phyloP scores from a whole-genome alignment of 2,329 filamentous ascomycete genomes.

The Xylariaceae sp. region DNA sequence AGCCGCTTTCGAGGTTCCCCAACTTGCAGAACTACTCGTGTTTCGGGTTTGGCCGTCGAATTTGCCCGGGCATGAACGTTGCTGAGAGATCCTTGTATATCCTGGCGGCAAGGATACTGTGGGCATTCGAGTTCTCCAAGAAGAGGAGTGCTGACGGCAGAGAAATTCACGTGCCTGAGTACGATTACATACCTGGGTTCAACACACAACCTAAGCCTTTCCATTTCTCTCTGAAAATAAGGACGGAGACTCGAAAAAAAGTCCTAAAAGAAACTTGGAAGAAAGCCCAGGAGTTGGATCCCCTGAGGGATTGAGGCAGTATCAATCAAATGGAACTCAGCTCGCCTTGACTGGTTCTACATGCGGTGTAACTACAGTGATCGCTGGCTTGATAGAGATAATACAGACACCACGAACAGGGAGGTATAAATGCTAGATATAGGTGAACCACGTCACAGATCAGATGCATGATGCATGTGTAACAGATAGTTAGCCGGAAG shows the following conservation, averaged over 20 bases:
- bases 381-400: too few relatives aligned
- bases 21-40: constrained; percentile 28
- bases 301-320: neutral
- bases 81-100: constrained; percentile 31
- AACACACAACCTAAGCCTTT: neutral
- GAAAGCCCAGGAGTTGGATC: neutral
- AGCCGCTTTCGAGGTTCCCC: neutral
- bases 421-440: too few relatives aligned
- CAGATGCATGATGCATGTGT: too few relatives aligned
- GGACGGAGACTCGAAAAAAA: neutral
- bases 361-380: too few relatives aligned
- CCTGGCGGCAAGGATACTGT: neutral
- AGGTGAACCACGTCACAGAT: too few relatives aligned
- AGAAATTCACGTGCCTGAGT: neutral
- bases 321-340: too few relatives aligned
- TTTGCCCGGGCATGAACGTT: constrained; percentile 45
- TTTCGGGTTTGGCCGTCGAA: constrained; percentile 44
- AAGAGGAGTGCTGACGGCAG: neutral
- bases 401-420: too few relatives aligned
- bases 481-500: too few relatives aligned
- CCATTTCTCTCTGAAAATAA: neutral
- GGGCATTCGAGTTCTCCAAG: neutral
- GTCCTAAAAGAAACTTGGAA: neutral
- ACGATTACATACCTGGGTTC: neutral
- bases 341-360: too few relatives aligned